Evolutionary conservation across 75 land plant species (phyloP), one percentile per base, ranked within the genome.

Genomic region (Sequoiadendron giganteum): DNA sequence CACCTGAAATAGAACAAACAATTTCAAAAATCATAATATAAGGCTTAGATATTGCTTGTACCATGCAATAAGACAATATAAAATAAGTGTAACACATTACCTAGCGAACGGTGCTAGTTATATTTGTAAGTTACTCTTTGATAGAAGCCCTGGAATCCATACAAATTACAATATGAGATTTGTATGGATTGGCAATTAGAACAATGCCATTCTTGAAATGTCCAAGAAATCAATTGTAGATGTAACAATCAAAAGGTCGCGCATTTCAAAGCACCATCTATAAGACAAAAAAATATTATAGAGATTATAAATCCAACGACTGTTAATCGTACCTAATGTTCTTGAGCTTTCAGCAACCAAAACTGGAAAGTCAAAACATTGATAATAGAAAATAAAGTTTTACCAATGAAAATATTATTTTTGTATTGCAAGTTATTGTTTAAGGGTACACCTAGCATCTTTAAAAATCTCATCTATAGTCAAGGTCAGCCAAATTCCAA

Each of bases 191-290:
- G 36, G 1, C 76, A 73, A 73, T 14, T 10, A 73, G 9, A 73
- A 14, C 36, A 73, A 11, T 73, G 36, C 14, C 36, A 73, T 73
- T 30, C 36, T 68, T 25, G 30, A 28, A 68, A 28, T 6, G 72
- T 68, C 30, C 30, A 54, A 54, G 3, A 54, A 11, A 25, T 68
- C 72, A 68, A 28, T 68, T 21, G 8, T 73, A 89, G 70, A 92
- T 86, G 78, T 94, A 92, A 61, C 93, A 90, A 88, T 95, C 97
- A 91, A 96, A 91, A 49, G 90, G 89, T 83, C 92, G 93, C 13
- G 93, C 93, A 82, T 92, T 92, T 84, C 91, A 91, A 76, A 95
- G 79, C 21, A 95, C 91, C 77, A 93, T 91, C 42, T 97, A 96
- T 75, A 95, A 91, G 70, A 92, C 95, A 97, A 52, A 88, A 86